These are phyloP conservation scores for Podospora sp. DNA, from an alignment of 495 filamentous ascomycete species.

Conservation along the genomic window DNA sequence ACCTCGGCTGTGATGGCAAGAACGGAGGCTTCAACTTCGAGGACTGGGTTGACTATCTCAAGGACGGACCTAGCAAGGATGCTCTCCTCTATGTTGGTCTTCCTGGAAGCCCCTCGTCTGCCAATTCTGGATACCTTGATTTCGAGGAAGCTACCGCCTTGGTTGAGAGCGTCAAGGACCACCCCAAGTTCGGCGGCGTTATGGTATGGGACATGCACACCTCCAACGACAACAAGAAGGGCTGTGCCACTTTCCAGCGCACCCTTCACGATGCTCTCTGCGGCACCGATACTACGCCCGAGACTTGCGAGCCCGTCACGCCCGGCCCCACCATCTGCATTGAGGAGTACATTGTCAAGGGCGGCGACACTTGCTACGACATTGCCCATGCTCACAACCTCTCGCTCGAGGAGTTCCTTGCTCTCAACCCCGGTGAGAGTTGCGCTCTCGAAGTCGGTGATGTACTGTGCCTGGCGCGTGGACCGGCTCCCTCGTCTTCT, in stretches of 20 bases:
- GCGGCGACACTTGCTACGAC: neutral
- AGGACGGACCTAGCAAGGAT: slow-evolving; percentile 54
- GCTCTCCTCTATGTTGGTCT: slow-evolving; percentile 67
- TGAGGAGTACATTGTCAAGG: neutral
- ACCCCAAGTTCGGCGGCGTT: slow-evolving; percentile 43
- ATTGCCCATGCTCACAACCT: neutral
- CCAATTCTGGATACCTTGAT: slow-evolving; percentile 36
- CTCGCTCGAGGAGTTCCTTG: neutral
- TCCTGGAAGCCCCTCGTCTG: slow-evolving; percentile 53
- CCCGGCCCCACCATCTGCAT: neutral
- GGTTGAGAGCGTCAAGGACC: slow-evolving; percentile 38
- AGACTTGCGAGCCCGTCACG: neutral
- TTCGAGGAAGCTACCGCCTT: slow-evolving; percentile 25
- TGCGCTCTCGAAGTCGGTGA: neutral
- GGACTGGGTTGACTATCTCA: slow-evolving; percentile 61
- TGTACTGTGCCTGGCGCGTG: neutral
- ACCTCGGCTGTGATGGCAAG: slow-evolving; percentile 57
- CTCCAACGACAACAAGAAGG: slow-evolving; percentile 28
- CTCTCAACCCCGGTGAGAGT: neutral
- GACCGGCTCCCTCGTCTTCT: neutral
- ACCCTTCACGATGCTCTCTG: slow-evolving; percentile 29
- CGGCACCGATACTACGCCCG: neutral
- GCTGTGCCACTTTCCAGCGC: slow-evolving; percentile 37
- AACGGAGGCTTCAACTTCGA: slow-evolving; percentile 61
- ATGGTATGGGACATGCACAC: slow-evolving; percentile 46